These are phyloP conservation scores for Streptanthus diversifolius DNA, from an alignment of 345 rosid genomes.

Conservation along the genomic window DNA sequence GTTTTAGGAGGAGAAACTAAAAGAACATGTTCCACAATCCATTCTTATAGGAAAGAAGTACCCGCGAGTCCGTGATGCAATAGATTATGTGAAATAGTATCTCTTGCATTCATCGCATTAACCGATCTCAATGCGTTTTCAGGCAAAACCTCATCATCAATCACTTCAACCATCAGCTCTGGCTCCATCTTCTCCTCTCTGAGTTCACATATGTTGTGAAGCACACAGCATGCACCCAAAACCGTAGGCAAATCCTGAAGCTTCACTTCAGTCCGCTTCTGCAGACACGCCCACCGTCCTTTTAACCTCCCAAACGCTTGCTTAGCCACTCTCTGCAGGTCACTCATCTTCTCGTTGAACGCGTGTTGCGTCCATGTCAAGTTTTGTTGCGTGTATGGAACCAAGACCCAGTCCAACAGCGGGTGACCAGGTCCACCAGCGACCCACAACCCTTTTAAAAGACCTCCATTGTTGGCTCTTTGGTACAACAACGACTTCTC, in stretches of 20 bases:
- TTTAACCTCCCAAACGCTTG: slow-evolving; percentile 68
- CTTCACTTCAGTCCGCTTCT: slow-evolving; percentile 74
- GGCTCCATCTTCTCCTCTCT: slow-evolving; percentile 50
- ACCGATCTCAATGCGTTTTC: slow-evolving; percentile 51
- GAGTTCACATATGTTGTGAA: slow-evolving; percentile 75
- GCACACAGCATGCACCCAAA: slow-evolving; percentile 75
- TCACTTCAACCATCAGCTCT: slow-evolving; percentile 41
- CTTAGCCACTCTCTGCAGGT: slow-evolving; percentile 52
- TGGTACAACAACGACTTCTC: slow-evolving; percentile 71
- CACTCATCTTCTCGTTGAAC: slow-evolving; percentile 70
- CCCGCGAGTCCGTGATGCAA: slow-evolving; percentile 75
- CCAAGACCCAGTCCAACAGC: slow-evolving; percentile 73
- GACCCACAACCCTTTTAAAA: slow-evolving; percentile 60
- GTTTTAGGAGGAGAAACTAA: not conserved
- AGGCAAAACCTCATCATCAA: slow-evolving; percentile 71
- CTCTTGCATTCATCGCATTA: slow-evolving; percentile 59
- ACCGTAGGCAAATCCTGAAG: slow-evolving; percentile 74
- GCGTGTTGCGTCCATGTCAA: slow-evolving; percentile 86
- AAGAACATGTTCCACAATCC: slow-evolving; percentile 2
- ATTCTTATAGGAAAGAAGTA: slow-evolving; percentile 49
- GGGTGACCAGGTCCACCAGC: slow-evolving; percentile 70
- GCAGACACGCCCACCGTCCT: slow-evolving; percentile 78
- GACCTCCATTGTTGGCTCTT: slow-evolving; percentile 62
- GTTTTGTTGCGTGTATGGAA: slow-evolving; percentile 68
- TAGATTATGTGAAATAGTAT: slow-evolving; percentile 68